Evolutionary conservation across 2,329 filamentous ascomycete species (phyloP).

Genomic region (Stemphylium vesicarium): DNA sequence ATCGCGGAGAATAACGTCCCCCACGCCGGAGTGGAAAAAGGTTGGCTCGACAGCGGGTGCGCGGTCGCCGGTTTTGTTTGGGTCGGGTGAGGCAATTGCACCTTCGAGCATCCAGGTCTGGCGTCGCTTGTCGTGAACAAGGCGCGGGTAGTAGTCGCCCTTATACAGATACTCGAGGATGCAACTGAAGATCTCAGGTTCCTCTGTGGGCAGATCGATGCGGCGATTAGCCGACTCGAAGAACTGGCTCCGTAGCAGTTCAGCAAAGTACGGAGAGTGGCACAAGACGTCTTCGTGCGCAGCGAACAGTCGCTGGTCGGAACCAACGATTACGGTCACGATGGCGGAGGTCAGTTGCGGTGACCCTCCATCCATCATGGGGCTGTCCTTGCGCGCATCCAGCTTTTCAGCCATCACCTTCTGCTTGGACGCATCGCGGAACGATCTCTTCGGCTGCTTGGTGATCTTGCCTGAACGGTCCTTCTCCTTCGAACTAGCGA

Average conservation of each 20-base stretch:
- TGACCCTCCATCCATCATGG: constrained; percentile 57
- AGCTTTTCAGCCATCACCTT: constrained; percentile 73
- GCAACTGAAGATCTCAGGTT: constrained; percentile 91
- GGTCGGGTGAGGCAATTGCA: constrained; percentile 62
- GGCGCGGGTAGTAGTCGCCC: constrained; percentile 90
- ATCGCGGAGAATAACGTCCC: constrained; percentile 82
- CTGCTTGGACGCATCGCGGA: constrained; percentile 80
- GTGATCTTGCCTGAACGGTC: constrained; percentile 88
- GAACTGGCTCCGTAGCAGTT: constrained; percentile 73
- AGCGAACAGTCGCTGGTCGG: constrained; percentile 87
- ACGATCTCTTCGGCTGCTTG: constrained; percentile 77
- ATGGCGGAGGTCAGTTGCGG: constrained; percentile 71
- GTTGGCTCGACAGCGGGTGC: constrained; percentile 70
- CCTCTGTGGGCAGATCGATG: constrained; percentile 78
- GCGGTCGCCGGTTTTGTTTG: constrained; percentile 62
- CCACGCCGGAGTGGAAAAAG: constrained; percentile 76
- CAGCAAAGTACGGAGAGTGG: constrained; percentile 83
- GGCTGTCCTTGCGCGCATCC: constrained; percentile 66
- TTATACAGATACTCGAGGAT: constrained; percentile 98
- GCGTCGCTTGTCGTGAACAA: constrained; percentile 84
- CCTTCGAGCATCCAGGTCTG: constrained; percentile 92
- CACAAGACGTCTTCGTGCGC: constrained; percentile 92
- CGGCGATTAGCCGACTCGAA: constrained; percentile 73
- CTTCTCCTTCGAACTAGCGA: constrained; percentile 75
- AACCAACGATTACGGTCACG: constrained; percentile 83